Base-by-base conservation (phyloP, 805 yeast species). In the Pichia occidentalis region DNA sequence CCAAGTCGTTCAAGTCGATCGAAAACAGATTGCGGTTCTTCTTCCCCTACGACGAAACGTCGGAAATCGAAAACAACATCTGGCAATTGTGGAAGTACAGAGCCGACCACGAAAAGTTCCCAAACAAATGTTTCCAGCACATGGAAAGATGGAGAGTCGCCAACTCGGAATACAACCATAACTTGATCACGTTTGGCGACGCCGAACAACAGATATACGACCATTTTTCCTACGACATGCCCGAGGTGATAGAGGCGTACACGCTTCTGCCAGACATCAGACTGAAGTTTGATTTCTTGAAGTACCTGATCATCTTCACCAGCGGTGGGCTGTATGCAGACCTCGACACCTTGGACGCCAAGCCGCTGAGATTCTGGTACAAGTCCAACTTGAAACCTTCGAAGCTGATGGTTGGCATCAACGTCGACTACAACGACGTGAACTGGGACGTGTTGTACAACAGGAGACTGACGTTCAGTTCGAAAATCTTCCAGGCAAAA, bases 271-370 rank as follows among this genome's bases (percentile, higher is more conserved):
- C 81, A 1, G 73, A 73, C 53, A 69, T 62, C 19, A 64, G 73
- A 29, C 55, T 71, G 34, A 58, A 61, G 44, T 71, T 67, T 60
- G 82, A 77, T 48, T 74, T 75, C 43, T 65, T 75, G 53, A 63
- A 77, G 37, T 77, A 75, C 50, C 56, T 75, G 42, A 61, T 73
- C 6, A 47, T 75, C 5, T 74, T 52, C 42, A 65, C 76, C 4
- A 56, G 60, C 32, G 83, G 83, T 32, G 83, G 83, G n/a, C 67
- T 73, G 10, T 77, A 77, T 49, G 70, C 80, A 4, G 82, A 77
- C 51, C 71, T 75, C 24, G 83, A 77, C 51, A 75, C 81, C 1
- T 62, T 59, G 42, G 70, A 77, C 19, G 62, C 70, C 36, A 75
- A 68, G 42, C 79, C 79, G 1, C 37, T 59, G 16, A 52, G 45